Evolutionary conservation across 176 grass and related monocot species (phyloP), one percentile per base, ranked within the genome.

Genomic region (Oropetium thomaeum): DNA sequence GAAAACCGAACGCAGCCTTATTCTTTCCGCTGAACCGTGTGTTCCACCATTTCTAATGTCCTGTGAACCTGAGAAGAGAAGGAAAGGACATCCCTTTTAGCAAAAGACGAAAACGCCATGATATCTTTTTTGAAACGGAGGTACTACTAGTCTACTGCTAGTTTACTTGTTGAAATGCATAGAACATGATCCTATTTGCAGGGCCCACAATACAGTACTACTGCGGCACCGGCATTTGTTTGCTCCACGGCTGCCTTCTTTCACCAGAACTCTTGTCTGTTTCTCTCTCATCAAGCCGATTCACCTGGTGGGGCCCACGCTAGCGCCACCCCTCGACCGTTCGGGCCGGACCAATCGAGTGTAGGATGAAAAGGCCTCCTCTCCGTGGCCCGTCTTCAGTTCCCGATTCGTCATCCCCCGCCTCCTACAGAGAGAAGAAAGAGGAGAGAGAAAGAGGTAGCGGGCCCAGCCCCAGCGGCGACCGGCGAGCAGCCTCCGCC

Each of bases 321-420:
- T 29, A 29, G 14, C 22, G 8, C 15, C 2, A 20, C 3, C 20
- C 4, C 8, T 78, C 34, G 47, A 70, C 54, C 52, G 54, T 70
- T 70, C 28, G 40, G 54, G 28, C 54, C 29, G 66, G 23, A 52
- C 42, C 31, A 71, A 62, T 71, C 67, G 41, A 81, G 54, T 15
- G 14, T 53, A 62, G 52, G 53, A 48, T 27, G 39, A 49, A 34
- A 60, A 48, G 54, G 40, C 1, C 58, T 17, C 6, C 42, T 27
- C 15, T 6, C 16, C 20, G 8, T 12, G 1, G 13, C 43, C 43
- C 16, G 15, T 7, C 7, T 0, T 2, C 35, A 11, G 7, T 31
- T 5, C 19, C 53, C 3, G 23, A 26, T 57, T 57, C 53, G 9
- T 8, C 31, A 0, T 19, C 32, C 22, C 2, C 15, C 35, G 5